Evolutionary conservation across 768 basidiomycete genomes (phyloP), one percentile per base, ranked within the genome.

Genomic region (Suillus fuscotomentosus): DNA sequence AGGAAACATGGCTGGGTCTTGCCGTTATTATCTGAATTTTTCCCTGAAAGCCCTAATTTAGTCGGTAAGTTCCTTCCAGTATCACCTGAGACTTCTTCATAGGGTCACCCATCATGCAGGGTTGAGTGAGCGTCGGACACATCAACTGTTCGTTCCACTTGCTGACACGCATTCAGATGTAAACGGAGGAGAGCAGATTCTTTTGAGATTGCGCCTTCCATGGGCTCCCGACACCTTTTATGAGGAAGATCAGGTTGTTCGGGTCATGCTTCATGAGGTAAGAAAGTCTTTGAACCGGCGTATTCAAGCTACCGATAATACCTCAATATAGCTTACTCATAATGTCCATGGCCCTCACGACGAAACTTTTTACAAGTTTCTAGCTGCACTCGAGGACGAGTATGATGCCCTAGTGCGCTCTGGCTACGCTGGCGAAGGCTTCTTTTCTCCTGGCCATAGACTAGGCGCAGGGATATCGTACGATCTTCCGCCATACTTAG

Each of bases 241-340:
- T 64, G 86, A 90, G 22, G 87, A 91, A 68, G 89, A 91, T 60
- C 84, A 90, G 15, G 79, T 97, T 4, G 80, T 97, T 2, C 81
- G 86, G 60, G 92, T 92, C 0, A 94, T 97, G 94, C 82, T 97
- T 17, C 95, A 97, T 71, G 95, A 97, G 82, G 93, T 91, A 67
- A 67, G 77, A 65, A 22, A 14, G 41, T 17, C 41, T 39, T 39
- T 27, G 55, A 47, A 57, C 1, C 31, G 31, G 31, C 24, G 31
- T 10, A 20, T 56, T 45, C 41, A 14, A 39, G 36, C 36, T 2
- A 27, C 55, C 42, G 0, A 51, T 65, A 39, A 47, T 60, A 63
- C 51, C 41, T 60, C 38, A 27, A 31, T 63, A 96, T 63, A 96
- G 93, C 88, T 97, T 43, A 90, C 94, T 0, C 94, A 95, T 72